Conservation (phyloP, 2,329 filamentous ascomycete species). For the Lasiodiplodia citricola region DNA sequence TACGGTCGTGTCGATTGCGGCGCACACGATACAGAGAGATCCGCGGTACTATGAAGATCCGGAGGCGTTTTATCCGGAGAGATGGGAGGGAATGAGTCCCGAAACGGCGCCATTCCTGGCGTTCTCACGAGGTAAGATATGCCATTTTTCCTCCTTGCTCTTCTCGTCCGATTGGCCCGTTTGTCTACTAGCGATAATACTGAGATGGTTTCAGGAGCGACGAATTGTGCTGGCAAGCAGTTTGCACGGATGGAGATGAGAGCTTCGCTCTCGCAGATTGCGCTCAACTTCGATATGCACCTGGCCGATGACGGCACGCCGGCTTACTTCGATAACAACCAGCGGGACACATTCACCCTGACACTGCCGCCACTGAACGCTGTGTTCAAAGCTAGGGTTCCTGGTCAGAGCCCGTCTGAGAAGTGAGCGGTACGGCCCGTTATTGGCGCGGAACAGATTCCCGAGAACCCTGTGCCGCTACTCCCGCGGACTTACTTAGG, state of each 20-base stretch:
- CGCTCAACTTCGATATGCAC: constrained; percentile 31
- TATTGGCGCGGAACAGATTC: neutral
- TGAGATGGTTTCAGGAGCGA: neutral
- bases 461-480: neutral
- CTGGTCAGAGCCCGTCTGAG: neutral
- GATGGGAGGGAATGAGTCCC: neutral
- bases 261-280: constrained; percentile 31
- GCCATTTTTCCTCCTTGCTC: neutral
- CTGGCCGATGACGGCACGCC: constrained; percentile 34
- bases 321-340: constrained; percentile 27
- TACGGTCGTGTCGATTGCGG: constrained; percentile 32
- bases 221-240: constrained; percentile 30
- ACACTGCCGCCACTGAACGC: constrained; percentile 37
- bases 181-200: neutral
- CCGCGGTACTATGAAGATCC: constrained; percentile 7
- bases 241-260: constrained; percentile 32
- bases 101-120: constrained; percentile 12
- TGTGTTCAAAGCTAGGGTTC: constrained; percentile 29
- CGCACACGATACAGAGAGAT: constrained; percentile 29
- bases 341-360: constrained; percentile 28
- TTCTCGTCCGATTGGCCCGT: neutral
- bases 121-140: constrained; percentile 19
- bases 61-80: constrained; percentile 4
- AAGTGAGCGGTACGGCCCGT: neutral
- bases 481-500: no score